phyloP scores from a whole-genome alignment of 1,284 basidiomycete species.

The Sanghuangporus sanghuang region DNA sequence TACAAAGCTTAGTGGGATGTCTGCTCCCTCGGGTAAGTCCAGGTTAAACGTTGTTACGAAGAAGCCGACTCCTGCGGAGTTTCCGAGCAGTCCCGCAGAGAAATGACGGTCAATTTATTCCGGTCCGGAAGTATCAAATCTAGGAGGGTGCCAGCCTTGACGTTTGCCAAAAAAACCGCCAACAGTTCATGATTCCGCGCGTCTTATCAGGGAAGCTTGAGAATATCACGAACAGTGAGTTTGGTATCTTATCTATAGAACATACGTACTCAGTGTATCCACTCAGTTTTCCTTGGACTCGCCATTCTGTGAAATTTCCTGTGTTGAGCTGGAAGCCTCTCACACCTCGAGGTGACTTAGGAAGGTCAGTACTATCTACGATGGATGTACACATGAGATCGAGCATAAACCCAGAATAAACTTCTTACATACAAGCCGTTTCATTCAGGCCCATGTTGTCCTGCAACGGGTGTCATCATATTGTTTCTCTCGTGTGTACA shows the following conservation, averaged over 20 bases:
- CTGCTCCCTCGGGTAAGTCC: slow-evolving; percentile 49
- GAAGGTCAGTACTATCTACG: neutral
- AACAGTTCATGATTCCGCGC: slow-evolving; percentile 69
- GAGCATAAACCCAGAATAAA: neutral
- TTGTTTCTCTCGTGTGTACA: neutral
- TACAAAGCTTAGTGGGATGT: slow-evolving; percentile 62
- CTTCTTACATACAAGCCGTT: slow-evolving; percentile 36
- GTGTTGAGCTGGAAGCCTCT: slow-evolving; percentile 63
- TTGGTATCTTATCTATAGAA: neutral
- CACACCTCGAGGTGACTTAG: slow-evolving; percentile 64
- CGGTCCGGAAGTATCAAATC: slow-evolving; percentile 48
- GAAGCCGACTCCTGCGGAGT: slow-evolving; percentile 66
- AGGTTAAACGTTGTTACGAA: slow-evolving; percentile 71
- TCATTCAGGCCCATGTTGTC: slow-evolving; percentile 80
- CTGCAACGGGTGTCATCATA: slow-evolving; percentile 26
- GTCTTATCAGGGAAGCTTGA: slow-evolving; percentile 61
- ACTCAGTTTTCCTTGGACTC: slow-evolving; percentile 75
- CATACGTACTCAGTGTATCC: slow-evolving; percentile 57
- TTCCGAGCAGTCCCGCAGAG: slow-evolving; percentile 49
- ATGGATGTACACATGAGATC: neutral
- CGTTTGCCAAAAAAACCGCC: slow-evolving; percentile 78
- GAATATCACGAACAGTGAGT: neutral
- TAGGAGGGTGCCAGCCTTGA: slow-evolving; percentile 77
- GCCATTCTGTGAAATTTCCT: slow-evolving; percentile 68
- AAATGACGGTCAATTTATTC: slow-evolving; percentile 54